A percentile compares a stretch with the other conserved stretches of the same genome.
Evolutionary conservation across 345 rosid genomes (phyloP).

Genomic region (Draba incana): DNA sequence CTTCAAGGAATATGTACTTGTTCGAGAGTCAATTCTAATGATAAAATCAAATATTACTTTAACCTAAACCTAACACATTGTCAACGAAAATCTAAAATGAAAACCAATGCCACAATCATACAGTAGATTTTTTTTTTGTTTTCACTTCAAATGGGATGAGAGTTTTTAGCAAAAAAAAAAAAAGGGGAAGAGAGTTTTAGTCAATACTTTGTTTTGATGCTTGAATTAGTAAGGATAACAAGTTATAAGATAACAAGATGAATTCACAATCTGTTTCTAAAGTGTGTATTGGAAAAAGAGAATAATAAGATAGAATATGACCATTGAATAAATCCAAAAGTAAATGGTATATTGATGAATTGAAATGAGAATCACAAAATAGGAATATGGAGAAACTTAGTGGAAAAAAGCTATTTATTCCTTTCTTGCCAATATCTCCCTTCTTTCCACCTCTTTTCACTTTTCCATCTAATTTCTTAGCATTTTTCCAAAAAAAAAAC

Average conservation of each 20-base stretch:
- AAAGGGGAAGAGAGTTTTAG: neutral
- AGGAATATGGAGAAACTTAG: constrained; percentile 52
- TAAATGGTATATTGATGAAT: constrained; percentile 11
- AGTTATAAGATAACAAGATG: neutral
- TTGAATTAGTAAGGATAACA: no score
- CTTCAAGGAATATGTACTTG: no score
- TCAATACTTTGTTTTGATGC: no score
- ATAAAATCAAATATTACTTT: no score
- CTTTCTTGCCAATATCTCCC: constrained; percentile 48
- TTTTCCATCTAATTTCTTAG: constrained; percentile 20
- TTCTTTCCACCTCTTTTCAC: constrained; percentile 31
- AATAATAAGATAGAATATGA: constrained; percentile 29
- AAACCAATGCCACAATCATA: neutral
- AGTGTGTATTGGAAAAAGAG: constrained; percentile 11
- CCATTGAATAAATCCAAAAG: constrained; percentile 32
- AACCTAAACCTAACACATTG: no score
- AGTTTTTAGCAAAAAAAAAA: no score
- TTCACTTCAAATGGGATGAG: neutral
- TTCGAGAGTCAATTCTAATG: no score
- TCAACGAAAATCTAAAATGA: neutral
- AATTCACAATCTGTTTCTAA: neutral
- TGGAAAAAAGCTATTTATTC: constrained; percentile 59
- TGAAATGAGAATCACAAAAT: constrained; percentile 45
- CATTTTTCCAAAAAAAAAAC: neutral
- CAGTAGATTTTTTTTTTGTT: no score